phyloP scores from a whole-genome alignment of 2,329 filamentous ascomycete genomes.

The Fusarium sp. region DNA sequence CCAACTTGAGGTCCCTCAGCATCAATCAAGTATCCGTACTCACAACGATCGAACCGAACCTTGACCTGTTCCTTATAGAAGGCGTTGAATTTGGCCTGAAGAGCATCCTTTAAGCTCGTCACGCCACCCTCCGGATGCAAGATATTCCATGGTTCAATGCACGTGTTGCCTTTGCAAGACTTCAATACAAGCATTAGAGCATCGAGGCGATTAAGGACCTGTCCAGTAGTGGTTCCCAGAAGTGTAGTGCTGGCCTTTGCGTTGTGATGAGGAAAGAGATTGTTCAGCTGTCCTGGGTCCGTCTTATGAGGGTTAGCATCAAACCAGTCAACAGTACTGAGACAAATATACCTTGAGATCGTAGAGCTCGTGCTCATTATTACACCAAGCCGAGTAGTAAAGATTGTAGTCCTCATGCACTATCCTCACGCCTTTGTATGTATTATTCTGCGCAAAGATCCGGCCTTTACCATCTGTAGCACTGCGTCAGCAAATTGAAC shows the following conservation, averaged over 20 bases:
- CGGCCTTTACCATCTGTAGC: conserved; percentile 33
- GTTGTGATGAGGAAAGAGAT: conserved; percentile 44
- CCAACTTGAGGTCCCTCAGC: conserved; percentile 62
- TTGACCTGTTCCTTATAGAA: conserved; percentile 61
- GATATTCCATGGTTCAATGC: conserved; percentile 64
- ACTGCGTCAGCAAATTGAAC: neutral
- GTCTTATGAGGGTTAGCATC: conserved; percentile 46
- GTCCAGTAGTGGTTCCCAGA: conserved; percentile 2
- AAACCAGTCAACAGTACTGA: too few relatives aligned
- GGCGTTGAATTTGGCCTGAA: conserved; percentile 56
- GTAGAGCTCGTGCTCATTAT: conserved; percentile 72
- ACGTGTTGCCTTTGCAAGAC: conserved; percentile 64
- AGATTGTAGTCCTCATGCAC: conserved; percentile 64
- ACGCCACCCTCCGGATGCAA: conserved; percentile 65
- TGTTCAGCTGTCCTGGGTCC: conserved; percentile 62
- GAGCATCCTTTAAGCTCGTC: conserved; percentile 59
- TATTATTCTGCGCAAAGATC: conserved; percentile 54
- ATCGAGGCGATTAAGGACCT: conserved; percentile 62
- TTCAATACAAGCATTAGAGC: conserved; percentile 68
- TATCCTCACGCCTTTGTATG: conserved; percentile 69
- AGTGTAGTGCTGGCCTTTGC: too few relatives aligned
- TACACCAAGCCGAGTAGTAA: conserved; percentile 76
- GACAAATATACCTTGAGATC: conserved; percentile 54
- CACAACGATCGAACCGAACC: conserved; percentile 63
- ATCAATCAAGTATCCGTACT: conserved; percentile 63